A percentile compares a stretch with the other conserved stretches of the same genome.
phyloP scores from a whole-genome alignment of 768 basidiomycete genomes.

The Auriscalpium orientale region DNA sequence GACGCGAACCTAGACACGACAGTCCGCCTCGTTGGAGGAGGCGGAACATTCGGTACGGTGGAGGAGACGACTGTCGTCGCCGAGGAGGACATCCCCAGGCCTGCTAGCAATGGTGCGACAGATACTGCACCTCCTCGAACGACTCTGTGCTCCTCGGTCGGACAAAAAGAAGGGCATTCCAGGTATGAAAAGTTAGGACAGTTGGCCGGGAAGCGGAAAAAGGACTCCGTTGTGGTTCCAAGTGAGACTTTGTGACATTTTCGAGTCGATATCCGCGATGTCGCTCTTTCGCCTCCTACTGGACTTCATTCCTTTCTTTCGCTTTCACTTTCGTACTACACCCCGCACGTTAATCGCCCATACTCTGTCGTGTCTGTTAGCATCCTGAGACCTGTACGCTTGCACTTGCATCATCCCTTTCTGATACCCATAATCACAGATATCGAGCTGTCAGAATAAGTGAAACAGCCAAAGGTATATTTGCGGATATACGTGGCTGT shows the following conservation, averaged over 20 bases:
- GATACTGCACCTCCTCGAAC: slow-evolving; percentile 27
- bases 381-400: slow-evolving; percentile 9
- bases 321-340: slow-evolving; percentile 11
- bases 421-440: slow-evolving; percentile 9
- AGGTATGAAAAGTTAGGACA: slow-evolving; percentile 47
- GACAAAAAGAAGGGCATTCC: slow-evolving; percentile 54
- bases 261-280: background rate
- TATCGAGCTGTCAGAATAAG: background rate
- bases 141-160: slow-evolving; percentile 29
- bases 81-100: background rate
- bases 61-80: background rate
- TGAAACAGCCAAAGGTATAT: too few relatives aligned
- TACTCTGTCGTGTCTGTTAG: background rate
- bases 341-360: slow-evolving; percentile 12
- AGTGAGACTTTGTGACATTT: slow-evolving; percentile 29
- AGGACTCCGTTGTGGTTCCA: slow-evolving; percentile 40
- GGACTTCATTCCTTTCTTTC: slow-evolving; percentile 14
- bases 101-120: slow-evolving; percentile 4
- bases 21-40: slow-evolving; percentile 53
- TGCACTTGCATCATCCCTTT: background rate
- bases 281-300: slow-evolving; percentile 5
- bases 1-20: slow-evolving; percentile 30
- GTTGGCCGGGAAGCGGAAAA: slow-evolving; percentile 39
- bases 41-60: slow-evolving; percentile 34
- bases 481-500: too few relatives aligned